Evolutionary conservation across 2,329 filamentous ascomycete species (phyloP), one percentile per base, ranked within the genome.

Genomic region (Stagonosporopsis vannaccii): DNA sequence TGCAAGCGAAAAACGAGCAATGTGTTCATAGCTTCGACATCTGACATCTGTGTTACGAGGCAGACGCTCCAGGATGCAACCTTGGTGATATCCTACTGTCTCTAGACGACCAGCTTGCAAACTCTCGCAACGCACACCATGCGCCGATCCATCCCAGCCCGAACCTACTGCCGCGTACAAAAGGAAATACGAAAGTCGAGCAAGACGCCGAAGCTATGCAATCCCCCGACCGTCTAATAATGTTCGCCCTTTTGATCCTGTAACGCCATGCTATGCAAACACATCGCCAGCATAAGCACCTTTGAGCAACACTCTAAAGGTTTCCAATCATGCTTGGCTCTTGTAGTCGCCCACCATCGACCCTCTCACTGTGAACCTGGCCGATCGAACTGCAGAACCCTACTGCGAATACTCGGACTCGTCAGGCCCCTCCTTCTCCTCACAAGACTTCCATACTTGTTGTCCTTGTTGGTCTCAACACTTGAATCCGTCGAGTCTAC

Each of bases 201-300:
- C 11, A 54, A 42, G 22, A 56, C 56, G 41, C 56, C 56, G 26
- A 50, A 58, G 45, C 56, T 51, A 58, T 58, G 56, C 56, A 51
- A 20, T 25, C 28, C 37, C 20, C 22, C 40, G 32, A 33, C 49
- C 48, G 28, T 58, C 55, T 58, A 58, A 13, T 44, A 15, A 58
- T 58, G 26, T 41, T 53, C 65, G 0, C 84, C 76, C 69, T 51
- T 40, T 45, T 20, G 22, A 33, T 26, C 37, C 11, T 47, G 11
- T n/a, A 58, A 58, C 48, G 44, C 48, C 48, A 25, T 53, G 44
- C 49, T 52, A 49, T 53, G 49, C 43, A 44, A 53, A 53, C 12
- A 17, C 33, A 30, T 8, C 23, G 39, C 22, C 20, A 22, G 17
- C n/a, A n/a, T 19, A 13, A 19, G 19, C n/a, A 12, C 7, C 23